phyloP scores from a whole-genome alignment of 495 filamentous ascomycete genomes.

The Penicillium subrubescens region DNA sequence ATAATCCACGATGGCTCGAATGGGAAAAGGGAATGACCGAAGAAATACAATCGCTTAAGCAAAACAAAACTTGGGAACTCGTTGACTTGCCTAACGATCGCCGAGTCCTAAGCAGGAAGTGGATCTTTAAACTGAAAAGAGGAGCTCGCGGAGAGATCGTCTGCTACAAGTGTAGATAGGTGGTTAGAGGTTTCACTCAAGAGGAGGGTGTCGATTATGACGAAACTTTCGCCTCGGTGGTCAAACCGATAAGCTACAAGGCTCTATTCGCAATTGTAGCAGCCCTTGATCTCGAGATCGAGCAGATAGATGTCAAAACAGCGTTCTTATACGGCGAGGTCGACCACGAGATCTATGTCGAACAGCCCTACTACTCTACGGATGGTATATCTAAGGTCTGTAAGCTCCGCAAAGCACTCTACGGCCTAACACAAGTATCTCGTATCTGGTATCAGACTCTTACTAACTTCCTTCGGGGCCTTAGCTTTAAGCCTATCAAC shows the following conservation, averaged over 20 bases:
- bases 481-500: background rate
- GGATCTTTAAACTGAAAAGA: background rate
- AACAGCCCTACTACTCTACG: conserved; percentile 1
- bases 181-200: too few species aligned
- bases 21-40: too few species aligned
- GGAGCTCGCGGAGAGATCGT: background rate
- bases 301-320: conserved; percentile 38
- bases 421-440: background rate
- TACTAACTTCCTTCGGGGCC: background rate
- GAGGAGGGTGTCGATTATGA: background rate
- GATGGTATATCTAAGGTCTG: too few species aligned
- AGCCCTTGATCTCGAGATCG: conserved; percentile 27
- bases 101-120: background rate
- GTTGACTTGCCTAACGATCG: too few species aligned
- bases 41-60: too few species aligned
- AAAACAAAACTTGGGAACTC: too few species aligned
- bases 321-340: conserved; percentile 36
- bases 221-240: background rate
- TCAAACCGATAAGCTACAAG: too few species aligned
- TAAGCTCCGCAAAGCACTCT: background rate
- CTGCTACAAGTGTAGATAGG: too few species aligned
- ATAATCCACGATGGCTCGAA: too few species aligned
- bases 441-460: background rate
- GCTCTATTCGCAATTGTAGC: conserved; percentile 34
- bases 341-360: conserved; percentile 32